Evolutionary conservation across 2,329 filamentous ascomycete species (phyloP).

Genomic region (Cercospora sesami): DNA sequence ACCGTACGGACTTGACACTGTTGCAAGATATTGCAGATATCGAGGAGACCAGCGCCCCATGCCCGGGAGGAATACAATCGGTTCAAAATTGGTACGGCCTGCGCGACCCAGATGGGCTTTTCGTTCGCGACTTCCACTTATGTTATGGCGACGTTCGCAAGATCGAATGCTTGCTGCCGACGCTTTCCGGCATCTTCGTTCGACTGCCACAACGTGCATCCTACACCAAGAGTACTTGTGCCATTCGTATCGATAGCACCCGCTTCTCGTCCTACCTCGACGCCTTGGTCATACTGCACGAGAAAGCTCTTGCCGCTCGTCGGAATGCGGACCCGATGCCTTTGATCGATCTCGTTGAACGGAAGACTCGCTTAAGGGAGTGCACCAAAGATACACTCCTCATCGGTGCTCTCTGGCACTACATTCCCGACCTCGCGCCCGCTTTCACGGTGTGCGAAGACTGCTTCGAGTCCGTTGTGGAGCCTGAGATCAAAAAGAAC

Average conservation of each 20-base stretch:
- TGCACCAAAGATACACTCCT: conserved; percentile 66
- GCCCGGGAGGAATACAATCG: conserved; percentile 60
- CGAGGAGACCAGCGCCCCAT: conserved; percentile 54
- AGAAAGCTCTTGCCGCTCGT: conserved; percentile 41
- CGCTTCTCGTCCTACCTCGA: conserved; percentile 60
- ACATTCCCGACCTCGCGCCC: conserved; percentile 63
- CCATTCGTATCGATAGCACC: conserved; percentile 63
- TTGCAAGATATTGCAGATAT: conserved; percentile 69
- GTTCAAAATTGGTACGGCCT: conserved; percentile 74
- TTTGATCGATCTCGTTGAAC: conserved; percentile 64
- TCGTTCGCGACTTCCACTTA: conserved; percentile 70
- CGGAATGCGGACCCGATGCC: conserved; percentile 56
- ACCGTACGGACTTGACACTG: conserved; percentile 64
- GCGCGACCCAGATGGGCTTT: conserved; percentile 65
- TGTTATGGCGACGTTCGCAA: conserved; percentile 73
- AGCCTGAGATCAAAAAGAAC: conserved; percentile 60
- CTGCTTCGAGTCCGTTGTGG: conserved; percentile 80
- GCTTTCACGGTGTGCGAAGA: conserved; percentile 83
- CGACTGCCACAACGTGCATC: conserved; percentile 49
- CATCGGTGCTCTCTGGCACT: conserved; percentile 70
- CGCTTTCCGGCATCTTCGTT: conserved; percentile 66
- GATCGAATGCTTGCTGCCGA: conserved; percentile 72
- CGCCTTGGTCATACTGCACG: conserved; percentile 56
- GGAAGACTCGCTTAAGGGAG: conserved; percentile 59
- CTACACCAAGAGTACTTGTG: conserved; percentile 61